Base-by-base conservation (phyloP, 2,329 filamentous ascomycete species). In the Pseudogymnoascus sp. region DNA sequence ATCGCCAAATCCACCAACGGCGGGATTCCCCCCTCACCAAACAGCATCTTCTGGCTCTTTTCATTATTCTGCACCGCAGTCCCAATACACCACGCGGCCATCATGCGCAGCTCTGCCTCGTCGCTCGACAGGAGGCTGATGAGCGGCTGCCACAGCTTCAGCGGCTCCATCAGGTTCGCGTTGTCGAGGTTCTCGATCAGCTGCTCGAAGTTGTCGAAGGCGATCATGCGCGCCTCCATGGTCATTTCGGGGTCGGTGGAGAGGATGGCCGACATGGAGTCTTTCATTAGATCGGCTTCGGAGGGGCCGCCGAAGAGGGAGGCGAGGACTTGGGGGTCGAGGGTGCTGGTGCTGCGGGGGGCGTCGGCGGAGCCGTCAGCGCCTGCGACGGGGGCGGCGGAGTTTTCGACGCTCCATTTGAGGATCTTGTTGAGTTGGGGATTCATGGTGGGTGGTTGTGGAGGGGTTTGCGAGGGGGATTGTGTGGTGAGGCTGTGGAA, bases 61-160 rank as follows among this genome's bases (percentile, higher is more conserved):
- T 84, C 82, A 76, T 99, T 97, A 79, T 99, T 99, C 81, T 97
- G 93, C 65, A 99, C 95, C 8, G 95, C 93, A 5, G 93, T 97
- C 60, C 91, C 91, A 64, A 95, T 80, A 78, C 92, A 97, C 90
- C 91, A 96, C n/a, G 92, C 92, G 2, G 93, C 93, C 84, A 91
- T 92, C 70, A 82, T 86, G 67, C 93, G 82, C 71, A 96, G 79
- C 66, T 95, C 89, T 5, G 81, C 73, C 72, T 95, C 88, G 9
- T 83, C 80, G 70, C 87, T 82, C 60, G 81, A 79, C 12, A 99
- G 80, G 66, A 89, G 85, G 7, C 81, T 77, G 9, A 97, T 79
- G 40, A 99, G 80, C 8, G 91, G 91, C 9, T 84, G 83, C 95
- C 95, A 99, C 34, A 97, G 81, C 5, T 83, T 83, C 18, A 97